A percentile compares a stretch with the other conserved stretches of the same genome.
These are phyloP conservation scores for Ramularia endophylla DNA, from an alignment of 2,329 filamentous ascomycete genomes.

Conservation along the genomic window DNA sequence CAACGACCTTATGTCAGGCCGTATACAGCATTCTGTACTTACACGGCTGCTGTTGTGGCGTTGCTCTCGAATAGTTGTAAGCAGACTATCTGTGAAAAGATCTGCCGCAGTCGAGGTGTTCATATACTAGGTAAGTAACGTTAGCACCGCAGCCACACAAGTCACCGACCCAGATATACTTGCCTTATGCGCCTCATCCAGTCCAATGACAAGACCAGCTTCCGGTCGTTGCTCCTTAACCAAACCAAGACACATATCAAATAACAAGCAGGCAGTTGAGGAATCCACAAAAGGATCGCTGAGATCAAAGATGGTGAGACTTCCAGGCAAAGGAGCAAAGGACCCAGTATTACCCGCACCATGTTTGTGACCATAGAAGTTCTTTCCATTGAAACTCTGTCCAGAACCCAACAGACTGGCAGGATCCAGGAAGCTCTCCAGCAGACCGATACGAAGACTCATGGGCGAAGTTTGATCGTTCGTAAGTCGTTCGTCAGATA, in stretches of 20 bases:
- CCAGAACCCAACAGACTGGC: no score
- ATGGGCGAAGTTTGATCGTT: conserved; percentile 51
- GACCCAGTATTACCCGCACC: neutral
- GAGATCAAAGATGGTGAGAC: conserved; percentile 63
- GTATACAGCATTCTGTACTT: conserved; percentile 1
- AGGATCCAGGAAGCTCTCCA: conserved; percentile 57
- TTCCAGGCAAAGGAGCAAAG: conserved; percentile 36
- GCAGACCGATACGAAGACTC: conserved; percentile 52
- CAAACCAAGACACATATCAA: conserved; percentile 63
- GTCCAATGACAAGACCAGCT: conserved; percentile 54
- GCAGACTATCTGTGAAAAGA: conserved; percentile 56
- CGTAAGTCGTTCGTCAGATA: conserved; percentile 38
- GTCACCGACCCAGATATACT: no score
- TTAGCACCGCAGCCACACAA: no score
- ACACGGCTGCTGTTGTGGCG: conserved; percentile 62
- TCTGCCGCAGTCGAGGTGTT: conserved; percentile 49
- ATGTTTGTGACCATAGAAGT: neutral
- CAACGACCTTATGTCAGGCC: no score
- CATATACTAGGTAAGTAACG: conserved; percentile 35
- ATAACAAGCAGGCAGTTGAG: conserved; percentile 63
- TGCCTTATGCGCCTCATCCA: conserved; percentile 71
- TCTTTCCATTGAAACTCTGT: no score
- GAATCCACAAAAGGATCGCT: conserved; percentile 65
- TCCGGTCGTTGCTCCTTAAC: conserved; percentile 44
- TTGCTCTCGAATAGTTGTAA: conserved; percentile 62